phyloP scores from a whole-genome alignment of 164 flowering plant genomes.

The Magnolia sinica region DNA sequence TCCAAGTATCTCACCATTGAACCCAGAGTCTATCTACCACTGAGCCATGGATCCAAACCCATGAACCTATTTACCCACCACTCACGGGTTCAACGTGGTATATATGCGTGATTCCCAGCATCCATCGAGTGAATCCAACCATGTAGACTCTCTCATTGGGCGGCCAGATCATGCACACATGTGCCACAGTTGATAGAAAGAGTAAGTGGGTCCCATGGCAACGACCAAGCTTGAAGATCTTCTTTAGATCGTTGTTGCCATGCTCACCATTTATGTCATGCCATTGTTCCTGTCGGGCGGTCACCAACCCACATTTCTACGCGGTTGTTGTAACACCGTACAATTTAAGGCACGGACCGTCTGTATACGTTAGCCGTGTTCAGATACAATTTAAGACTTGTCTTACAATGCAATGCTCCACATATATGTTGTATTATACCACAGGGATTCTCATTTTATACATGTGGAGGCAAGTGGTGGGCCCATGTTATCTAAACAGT shows the following conservation, averaged over 20 bases:
- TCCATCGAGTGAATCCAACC: too few relatives aligned
- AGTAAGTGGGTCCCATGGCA: not conserved
- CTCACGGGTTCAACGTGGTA: too few relatives aligned
- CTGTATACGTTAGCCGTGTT: not conserved
- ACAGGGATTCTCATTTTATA: too few relatives aligned
- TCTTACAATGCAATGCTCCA: too few relatives aligned
- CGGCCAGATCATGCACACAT: not conserved
- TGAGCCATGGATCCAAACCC: too few relatives aligned
- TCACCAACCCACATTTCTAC: not conserved
- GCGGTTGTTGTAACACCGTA: not conserved
- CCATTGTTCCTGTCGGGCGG: not conserved
- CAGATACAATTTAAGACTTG: not conserved
- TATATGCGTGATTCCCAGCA: too few relatives aligned
- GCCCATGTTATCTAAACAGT: too few relatives aligned
- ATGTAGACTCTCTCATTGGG: not conserved
- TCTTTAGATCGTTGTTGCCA: not conserved
- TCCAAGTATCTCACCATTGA: too few relatives aligned
- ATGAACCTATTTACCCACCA: too few relatives aligned
- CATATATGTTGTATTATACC: too few relatives aligned
- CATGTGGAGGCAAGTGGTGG: too few relatives aligned
- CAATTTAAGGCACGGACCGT: not conserved
- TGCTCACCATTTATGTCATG: not conserved
- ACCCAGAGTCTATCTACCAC: too few relatives aligned
- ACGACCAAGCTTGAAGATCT: not conserved
- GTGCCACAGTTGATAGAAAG: not conserved